Conservation (phyloP, 805 yeast species). For the Lachancea meyersii region DNA sequence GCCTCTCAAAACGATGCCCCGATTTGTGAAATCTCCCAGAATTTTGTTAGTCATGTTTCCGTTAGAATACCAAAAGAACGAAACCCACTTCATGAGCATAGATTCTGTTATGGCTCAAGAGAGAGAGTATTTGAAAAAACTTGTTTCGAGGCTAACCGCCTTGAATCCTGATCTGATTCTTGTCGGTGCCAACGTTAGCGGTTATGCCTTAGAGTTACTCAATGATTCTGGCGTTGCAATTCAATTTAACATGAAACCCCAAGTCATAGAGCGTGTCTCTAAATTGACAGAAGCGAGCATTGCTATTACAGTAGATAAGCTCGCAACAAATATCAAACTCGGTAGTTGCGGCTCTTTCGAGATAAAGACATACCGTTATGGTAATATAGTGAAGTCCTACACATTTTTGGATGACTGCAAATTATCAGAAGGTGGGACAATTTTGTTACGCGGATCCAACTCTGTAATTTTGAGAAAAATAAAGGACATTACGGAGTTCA, state of each 20-base stretch:
- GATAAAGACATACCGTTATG: slow-evolving; percentile 56
- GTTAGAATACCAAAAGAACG: slow-evolving; percentile 71
- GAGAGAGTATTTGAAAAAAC: slow-evolving; percentile 70
- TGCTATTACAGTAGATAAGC: slow-evolving; percentile 75
- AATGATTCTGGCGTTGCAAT: slow-evolving; percentile 76
- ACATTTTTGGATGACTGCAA: slow-evolving; percentile 77
- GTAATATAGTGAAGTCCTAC: slow-evolving; percentile 57
- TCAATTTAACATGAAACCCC: slow-evolving; percentile 72
- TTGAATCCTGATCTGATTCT: slow-evolving; percentile 74
- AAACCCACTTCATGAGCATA: slow-evolving; percentile 73
- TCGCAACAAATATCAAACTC: slow-evolving; percentile 62
- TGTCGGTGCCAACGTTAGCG: slow-evolving; percentile 74
- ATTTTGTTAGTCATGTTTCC: slow-evolving; percentile 85
- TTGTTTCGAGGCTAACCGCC: slow-evolving; percentile 71
- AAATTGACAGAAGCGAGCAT: slow-evolving; percentile 79
- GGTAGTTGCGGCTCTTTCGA: slow-evolving; percentile 74
- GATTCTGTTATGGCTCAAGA: slow-evolving; percentile 86
- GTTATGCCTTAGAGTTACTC: slow-evolving; percentile 66
- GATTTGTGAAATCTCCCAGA: slow-evolving; percentile 55
- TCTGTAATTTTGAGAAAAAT: slow-evolving; percentile 55
- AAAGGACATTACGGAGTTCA: slow-evolving; percentile 73
- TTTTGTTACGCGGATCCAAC: slow-evolving; percentile 77
- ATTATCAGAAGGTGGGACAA: slow-evolving; percentile 69
- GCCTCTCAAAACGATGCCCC: slow-evolving; percentile 75
- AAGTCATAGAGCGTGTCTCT: slow-evolving; percentile 71